A percentile compares a stretch with the other conserved stretches of the same genome.
Evolutionary conservation across 164 flowering plant genomes (phyloP).

Genomic region (Chimonanthus praecox): DNA sequence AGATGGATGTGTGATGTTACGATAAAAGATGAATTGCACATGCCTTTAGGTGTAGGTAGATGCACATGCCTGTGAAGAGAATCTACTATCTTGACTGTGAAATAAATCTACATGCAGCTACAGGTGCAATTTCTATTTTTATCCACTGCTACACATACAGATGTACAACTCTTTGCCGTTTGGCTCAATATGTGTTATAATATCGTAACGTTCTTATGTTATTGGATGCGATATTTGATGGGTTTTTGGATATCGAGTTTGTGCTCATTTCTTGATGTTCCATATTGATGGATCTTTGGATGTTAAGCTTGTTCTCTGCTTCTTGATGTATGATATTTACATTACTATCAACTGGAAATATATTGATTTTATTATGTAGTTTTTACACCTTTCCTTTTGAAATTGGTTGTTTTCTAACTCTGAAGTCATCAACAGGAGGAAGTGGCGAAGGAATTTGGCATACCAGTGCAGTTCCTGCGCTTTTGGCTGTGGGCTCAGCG

Average conservation of each 20-base stretch:
- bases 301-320: neutral
- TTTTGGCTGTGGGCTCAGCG: conserved; percentile 97
- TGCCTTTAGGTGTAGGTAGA: too few species aligned
- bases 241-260: neutral
- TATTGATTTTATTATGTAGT: neutral
- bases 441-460: conserved; percentile 83
- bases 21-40: too few species aligned
- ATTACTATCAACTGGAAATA: neutral
- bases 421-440: conserved; percentile 57
- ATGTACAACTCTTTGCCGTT: too few species aligned
- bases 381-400: neutral
- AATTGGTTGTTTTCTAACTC: conserved; percentile 6
- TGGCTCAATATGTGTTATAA: too few species aligned
- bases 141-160: too few species aligned
- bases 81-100: too few species aligned
- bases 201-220: too few species aligned
- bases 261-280: neutral
- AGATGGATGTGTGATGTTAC: too few species aligned
- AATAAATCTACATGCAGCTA: too few species aligned
- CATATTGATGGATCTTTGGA: neutral
- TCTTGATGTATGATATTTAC: neutral
- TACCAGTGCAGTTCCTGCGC: conserved; percentile 82
- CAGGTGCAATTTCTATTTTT: too few species aligned
- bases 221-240: too few species aligned
- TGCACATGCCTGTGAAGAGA: too few species aligned